Evolutionary conservation across 2,329 filamentous ascomycete genomes (phyloP).

Genomic region (Hypoxylon sp.): DNA sequence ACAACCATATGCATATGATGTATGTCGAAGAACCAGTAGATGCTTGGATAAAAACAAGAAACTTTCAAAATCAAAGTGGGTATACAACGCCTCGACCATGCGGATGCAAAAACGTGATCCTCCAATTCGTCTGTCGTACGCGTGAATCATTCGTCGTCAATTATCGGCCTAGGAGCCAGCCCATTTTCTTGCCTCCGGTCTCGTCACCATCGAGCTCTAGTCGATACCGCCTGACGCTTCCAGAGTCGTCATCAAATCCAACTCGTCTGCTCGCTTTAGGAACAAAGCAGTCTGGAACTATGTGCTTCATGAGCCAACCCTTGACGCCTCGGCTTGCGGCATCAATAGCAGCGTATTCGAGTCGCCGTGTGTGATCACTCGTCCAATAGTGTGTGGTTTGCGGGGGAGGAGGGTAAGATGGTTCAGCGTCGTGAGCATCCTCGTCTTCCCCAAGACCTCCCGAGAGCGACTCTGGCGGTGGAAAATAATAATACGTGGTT

Average conservation of each 20-base stretch:
- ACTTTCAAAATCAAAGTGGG: conserved; percentile 46
- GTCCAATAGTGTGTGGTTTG: conserved; percentile 78
- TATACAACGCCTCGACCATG: conserved; percentile 53
- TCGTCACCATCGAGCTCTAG: conserved; percentile 69
- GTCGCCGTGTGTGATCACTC: conserved; percentile 71
- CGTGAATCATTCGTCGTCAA: conserved; percentile 37
- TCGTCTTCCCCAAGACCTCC: conserved; percentile 22
- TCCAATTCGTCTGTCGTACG: conserved; percentile 39
- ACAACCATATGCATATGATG: conserved; percentile 20
- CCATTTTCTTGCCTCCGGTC: conserved; percentile 48
- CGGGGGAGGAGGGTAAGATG: conserved; percentile 62
- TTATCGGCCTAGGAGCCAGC: conserved; percentile 51
- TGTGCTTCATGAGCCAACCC: conserved; percentile 70
- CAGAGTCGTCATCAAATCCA: conserved; percentile 73
- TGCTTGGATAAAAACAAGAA: conserved; percentile 16
- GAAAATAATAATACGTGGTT: conserved; percentile 66
- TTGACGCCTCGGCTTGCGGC: conserved; percentile 71
- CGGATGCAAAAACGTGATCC: conserved; percentile 44
- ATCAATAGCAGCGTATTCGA: conserved; percentile 78
- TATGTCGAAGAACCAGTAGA: conserved; percentile 11
- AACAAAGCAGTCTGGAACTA: conserved; percentile 74
- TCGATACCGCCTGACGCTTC: conserved; percentile 74
- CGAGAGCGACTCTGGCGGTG: conserved; percentile 59
- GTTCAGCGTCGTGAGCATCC: conserved; percentile 39
- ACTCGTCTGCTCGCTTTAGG: conserved; percentile 65